Conservation (phyloP, 306 rosid species). For the Fragaria nilgerrensis region DNA sequence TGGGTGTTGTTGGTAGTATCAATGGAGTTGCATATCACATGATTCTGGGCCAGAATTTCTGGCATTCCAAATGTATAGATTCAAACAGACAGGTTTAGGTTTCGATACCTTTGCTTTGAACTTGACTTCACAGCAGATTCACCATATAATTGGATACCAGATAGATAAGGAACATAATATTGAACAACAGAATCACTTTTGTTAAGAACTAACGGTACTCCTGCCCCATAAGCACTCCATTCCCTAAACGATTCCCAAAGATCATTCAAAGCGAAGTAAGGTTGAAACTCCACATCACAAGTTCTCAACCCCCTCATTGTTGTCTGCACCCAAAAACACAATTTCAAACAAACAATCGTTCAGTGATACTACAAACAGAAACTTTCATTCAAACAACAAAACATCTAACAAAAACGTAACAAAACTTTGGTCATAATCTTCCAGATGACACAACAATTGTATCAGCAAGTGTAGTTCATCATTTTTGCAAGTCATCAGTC, state of each 20-base stretch:
- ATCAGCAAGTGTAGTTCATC: neutral
- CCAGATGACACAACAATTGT: neutral
- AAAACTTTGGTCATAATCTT: neutral
- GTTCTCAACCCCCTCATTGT: slow-evolving; percentile 79
- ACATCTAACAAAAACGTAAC: neutral
- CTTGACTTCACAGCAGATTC: slow-evolving; percentile 47
- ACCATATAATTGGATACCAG: slow-evolving; percentile 78
- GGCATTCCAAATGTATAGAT: neutral
- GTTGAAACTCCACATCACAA: slow-evolving; percentile 72
- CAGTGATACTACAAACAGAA: neutral
- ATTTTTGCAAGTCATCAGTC: neutral
- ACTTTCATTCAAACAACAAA: neutral
- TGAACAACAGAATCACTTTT: slow-evolving; percentile 72
- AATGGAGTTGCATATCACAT: slow-evolving; percentile 2
- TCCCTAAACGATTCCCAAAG: slow-evolving; percentile 92
- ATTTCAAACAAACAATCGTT: neutral
- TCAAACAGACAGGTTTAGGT: slow-evolving; percentile 3
- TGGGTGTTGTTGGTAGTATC: neutral
- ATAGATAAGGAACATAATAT: slow-evolving; percentile 87
- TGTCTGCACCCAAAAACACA: slow-evolving; percentile 47
- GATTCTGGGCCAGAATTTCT: neutral
- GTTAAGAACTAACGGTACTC: slow-evolving; percentile 77
- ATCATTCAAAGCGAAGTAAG: slow-evolving; percentile 67
- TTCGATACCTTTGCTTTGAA: slow-evolving; percentile 56
- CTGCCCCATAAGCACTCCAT: slow-evolving; percentile 95